Evolutionary conservation across 2,329 filamentous ascomycete genomes (phyloP).

Genomic region (Aspergillus transmontanensis): DNA sequence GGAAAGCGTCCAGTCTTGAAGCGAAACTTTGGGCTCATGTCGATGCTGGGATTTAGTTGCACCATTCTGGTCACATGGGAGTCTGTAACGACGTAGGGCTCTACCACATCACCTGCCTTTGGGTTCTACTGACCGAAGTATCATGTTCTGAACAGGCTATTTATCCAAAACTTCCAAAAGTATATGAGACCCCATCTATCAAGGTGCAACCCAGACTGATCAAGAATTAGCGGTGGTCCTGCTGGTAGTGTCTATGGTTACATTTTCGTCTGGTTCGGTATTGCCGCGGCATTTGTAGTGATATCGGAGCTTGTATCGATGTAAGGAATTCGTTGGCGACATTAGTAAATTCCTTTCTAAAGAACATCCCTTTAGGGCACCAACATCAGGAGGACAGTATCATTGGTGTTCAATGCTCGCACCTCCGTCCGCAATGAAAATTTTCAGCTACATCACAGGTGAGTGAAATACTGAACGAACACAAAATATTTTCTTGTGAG

Average conservation of each 20-base stretch:
- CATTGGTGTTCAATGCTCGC: slow-evolving; percentile 47
- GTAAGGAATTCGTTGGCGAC: slow-evolving; percentile 11
- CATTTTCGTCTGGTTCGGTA: slow-evolving; percentile 37
- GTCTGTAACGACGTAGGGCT: background rate
- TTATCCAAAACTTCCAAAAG: slow-evolving; percentile 25
- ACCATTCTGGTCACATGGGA: slow-evolving; percentile 46
- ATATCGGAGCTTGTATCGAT: slow-evolving; percentile 39
- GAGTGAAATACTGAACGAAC: background rate
- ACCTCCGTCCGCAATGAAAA: slow-evolving; percentile 33
- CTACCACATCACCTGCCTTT: background rate
- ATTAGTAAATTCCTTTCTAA: background rate
- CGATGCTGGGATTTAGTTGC: slow-evolving; percentile 44
- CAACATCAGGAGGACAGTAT: slow-evolving; percentile 42
- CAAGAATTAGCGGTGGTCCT: slow-evolving; percentile 31
- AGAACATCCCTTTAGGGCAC: slow-evolving; percentile 27
- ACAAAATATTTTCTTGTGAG: background rate
- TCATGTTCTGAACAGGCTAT: background rate
- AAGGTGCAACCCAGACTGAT: too few species aligned
- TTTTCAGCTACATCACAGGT: slow-evolving; percentile 44
- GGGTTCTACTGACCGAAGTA: background rate
- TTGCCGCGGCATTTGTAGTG: slow-evolving; percentile 28
- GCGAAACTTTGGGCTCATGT: slow-evolving; percentile 45
- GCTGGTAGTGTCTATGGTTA: slow-evolving; percentile 36
- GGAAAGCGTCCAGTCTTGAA: slow-evolving; percentile 55
- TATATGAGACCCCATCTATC: slow-evolving; percentile 3